phyloP scores from a whole-genome alignment of 768 basidiomycete species.

The Mycena vitilis region DNA sequence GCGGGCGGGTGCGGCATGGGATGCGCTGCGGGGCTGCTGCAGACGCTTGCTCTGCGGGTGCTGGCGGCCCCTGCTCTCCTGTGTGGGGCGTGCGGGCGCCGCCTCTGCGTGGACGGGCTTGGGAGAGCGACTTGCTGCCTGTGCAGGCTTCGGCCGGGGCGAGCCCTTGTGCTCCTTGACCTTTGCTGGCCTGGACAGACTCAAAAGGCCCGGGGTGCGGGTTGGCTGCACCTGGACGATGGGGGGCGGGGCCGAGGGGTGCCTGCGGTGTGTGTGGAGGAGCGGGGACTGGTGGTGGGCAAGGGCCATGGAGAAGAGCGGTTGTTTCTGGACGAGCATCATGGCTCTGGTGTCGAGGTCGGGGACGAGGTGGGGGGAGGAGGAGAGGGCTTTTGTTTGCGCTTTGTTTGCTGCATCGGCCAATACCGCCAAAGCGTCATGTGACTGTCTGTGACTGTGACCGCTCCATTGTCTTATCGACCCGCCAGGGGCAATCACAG shows the following conservation, averaged over 20 bases:
- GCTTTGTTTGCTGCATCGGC: background rate
- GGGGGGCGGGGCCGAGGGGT: slow-evolving; percentile 71
- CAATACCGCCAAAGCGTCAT: background rate
- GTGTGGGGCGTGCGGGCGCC: slow-evolving; percentile 12
- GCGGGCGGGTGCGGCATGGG: slow-evolving; percentile 41
- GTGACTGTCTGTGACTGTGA: background rate
- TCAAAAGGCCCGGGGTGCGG: slow-evolving; percentile 77
- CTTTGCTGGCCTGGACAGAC: slow-evolving; percentile 69
- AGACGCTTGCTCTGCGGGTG: background rate
- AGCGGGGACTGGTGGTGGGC: slow-evolving; percentile 37
- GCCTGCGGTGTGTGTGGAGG: slow-evolving; percentile 61
- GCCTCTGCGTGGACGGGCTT: slow-evolving; percentile 41
- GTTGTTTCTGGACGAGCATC: slow-evolving; percentile 63
- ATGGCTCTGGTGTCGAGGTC: slow-evolving; percentile 43
- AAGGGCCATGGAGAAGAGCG: slow-evolving; percentile 44
- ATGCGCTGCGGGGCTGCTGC: slow-evolving; percentile 28
- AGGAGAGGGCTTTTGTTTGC: slow-evolving; percentile 16
- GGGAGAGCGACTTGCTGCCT: slow-evolving; percentile 46
- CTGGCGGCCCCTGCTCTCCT: background rate
- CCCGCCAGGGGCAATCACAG: background rate
- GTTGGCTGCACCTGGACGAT: slow-evolving; percentile 79
- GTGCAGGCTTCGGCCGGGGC: slow-evolving; percentile 48
- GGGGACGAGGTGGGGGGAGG: slow-evolving; percentile 33
- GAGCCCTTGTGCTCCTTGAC: slow-evolving; percentile 44
- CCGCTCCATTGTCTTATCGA: slow-evolving; percentile 1